Conservation (phyloP, 768 basidiomycete species). For the Mycena polygramma region DNA sequence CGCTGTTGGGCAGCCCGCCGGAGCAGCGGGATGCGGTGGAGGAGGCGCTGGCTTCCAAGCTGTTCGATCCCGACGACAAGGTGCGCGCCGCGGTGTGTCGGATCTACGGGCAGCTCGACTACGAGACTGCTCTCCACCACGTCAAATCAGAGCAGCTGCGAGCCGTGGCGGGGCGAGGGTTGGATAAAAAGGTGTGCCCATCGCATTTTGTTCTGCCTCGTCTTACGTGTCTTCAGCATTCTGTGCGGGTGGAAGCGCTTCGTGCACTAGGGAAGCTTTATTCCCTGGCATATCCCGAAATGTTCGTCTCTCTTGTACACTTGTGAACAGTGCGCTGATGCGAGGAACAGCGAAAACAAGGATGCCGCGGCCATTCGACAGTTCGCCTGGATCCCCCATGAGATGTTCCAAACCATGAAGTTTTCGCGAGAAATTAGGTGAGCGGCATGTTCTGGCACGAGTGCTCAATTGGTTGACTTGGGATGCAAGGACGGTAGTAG, state of each 20-base stretch:
- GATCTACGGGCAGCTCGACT: constrained; percentile 87
- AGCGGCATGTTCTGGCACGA: neutral
- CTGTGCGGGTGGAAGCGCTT: constrained; percentile 82
- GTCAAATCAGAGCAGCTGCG: constrained; percentile 74
- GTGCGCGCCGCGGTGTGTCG: constrained; percentile 89
- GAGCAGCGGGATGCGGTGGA: constrained; percentile 81
- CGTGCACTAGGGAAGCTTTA: constrained; percentile 84
- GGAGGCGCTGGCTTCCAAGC: constrained; percentile 73
- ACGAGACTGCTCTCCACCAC: constrained; percentile 90
- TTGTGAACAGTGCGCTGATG: constrained; percentile 17
- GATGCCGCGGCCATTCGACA: constrained; percentile 79
- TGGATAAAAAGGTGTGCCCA: constrained; percentile 85
- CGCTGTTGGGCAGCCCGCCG: constrained; percentile 72
- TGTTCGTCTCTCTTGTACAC: constrained; percentile 65
- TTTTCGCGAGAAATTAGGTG: constrained; percentile 72
- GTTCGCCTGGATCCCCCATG: constrained; percentile 94
- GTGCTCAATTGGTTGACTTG: constrained; percentile 5
- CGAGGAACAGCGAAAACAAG: constrained; percentile 75
- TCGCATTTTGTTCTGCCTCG: constrained; percentile 3
- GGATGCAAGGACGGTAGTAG: constrained; percentile 65
- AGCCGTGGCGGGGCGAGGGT: constrained; percentile 75
- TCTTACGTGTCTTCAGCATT: constrained; percentile 49
- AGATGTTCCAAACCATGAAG: constrained; percentile 70
- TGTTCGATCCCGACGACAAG: constrained; percentile 92
- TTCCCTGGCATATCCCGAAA: constrained; percentile 86